Percentiles rank a stretch among this genome's conserved stretches.
Evolutionary conservation across 495 filamentous ascomycete genomes (phyloP).

Genomic region (Penicillium argentinense): DNA sequence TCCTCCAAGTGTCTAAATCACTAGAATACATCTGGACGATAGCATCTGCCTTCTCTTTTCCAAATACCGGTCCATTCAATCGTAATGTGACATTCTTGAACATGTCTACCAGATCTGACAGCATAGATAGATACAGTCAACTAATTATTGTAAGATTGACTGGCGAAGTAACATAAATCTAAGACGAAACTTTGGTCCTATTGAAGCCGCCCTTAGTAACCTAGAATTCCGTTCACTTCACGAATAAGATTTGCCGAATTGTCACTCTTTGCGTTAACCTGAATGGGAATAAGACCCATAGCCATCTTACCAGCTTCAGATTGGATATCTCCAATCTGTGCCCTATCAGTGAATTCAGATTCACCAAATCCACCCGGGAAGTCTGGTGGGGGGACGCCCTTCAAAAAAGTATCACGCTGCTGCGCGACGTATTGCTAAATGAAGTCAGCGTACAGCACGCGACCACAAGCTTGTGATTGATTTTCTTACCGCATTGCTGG

Average conservation of each 20-base stretch:
- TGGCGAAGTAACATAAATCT: background rate
- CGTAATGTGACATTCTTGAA: no score
- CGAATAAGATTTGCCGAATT: background rate
- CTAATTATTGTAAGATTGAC: no score
- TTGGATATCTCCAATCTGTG: slow-evolving; percentile 2
- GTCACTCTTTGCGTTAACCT: background rate
- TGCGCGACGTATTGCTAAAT: slow-evolving; percentile 49
- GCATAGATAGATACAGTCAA: no score
- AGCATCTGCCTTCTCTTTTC: no score
- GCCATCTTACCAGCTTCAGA: slow-evolving; percentile 4
- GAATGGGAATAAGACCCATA: slow-evolving; percentile 3
- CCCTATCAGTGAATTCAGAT: slow-evolving; percentile 1
- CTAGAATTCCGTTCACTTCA: background rate
- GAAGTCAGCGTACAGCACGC: background rate
- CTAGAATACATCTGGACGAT: no score
- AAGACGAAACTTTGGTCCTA: background rate
- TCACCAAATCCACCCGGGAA: slow-evolving; percentile 59
- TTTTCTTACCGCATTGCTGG: slow-evolving; percentile 50
- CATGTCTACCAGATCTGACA: no score
- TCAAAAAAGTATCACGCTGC: slow-evolving; percentile 50
- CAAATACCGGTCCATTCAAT: no score
- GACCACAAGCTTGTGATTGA: background rate
- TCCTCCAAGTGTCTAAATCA: no score
- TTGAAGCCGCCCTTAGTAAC: background rate
- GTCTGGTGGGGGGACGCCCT: slow-evolving; percentile 61